Evolutionary conservation across 768 basidiomycete species (phyloP).

Genomic region (Mycena galopus): DNA sequence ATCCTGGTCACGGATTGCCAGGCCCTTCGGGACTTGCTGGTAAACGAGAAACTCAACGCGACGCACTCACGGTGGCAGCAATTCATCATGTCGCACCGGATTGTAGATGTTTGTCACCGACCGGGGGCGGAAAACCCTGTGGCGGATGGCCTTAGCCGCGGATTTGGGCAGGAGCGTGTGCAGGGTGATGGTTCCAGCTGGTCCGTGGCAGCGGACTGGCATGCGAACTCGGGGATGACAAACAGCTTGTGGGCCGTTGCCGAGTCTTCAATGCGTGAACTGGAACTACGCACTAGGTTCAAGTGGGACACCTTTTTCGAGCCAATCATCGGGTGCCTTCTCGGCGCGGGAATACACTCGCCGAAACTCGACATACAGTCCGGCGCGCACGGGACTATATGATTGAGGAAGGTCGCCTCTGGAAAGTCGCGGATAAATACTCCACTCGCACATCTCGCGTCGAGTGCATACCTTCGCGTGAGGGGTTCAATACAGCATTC

Average conservation of each 20-base stretch:
- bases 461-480: slow-evolving; percentile 11
- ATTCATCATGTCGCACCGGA: slow-evolving; percentile 36
- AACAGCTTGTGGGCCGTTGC: slow-evolving; percentile 23
- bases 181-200: slow-evolving; percentile 21
- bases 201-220: slow-evolving; percentile 43
- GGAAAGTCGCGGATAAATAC: slow-evolving; percentile 15
- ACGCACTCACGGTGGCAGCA: slow-evolving; percentile 45
- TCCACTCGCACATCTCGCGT: not conserved
- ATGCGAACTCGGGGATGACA: slow-evolving; percentile 28
- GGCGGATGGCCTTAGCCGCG: slow-evolving; percentile 39
- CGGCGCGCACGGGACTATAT: slow-evolving; percentile 6
- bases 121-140: slow-evolving; percentile 38
- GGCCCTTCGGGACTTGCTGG: slow-evolving; percentile 40
- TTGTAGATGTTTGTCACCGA: slow-evolving; percentile 34
- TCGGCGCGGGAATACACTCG: slow-evolving; percentile 31
- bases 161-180: slow-evolving; percentile 1
- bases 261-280: not conserved
- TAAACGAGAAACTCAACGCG: slow-evolving; percentile 32
- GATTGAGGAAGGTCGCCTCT: slow-evolving; percentile 14
- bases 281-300: slow-evolving; percentile 18
- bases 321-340: slow-evolving; percentile 4
- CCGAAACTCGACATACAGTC: not conserved
- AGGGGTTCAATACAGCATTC: slow-evolving; percentile 25
- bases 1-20: slow-evolving; percentile 13
- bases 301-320: slow-evolving; percentile 15